phyloP scores from a whole-genome alignment of 495 filamentous ascomycete genomes.

The Xylaria castorea region DNA sequence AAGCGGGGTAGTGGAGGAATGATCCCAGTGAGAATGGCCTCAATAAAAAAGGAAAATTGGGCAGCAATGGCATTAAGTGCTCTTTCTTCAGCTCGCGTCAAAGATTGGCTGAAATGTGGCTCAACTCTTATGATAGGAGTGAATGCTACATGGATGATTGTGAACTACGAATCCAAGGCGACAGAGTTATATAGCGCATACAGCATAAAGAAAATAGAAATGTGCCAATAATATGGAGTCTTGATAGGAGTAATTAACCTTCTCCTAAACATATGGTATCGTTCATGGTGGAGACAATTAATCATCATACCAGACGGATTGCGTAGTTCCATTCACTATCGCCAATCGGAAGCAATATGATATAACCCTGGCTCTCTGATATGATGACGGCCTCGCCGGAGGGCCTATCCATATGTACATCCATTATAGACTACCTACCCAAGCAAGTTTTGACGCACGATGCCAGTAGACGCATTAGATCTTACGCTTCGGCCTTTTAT shows the following conservation, averaged over 20 bases:
- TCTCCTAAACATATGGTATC: background rate
- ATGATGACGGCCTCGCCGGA: background rate
- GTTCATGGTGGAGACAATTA: conserved; percentile 10
- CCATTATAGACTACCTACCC: background rate
- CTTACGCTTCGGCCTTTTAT: background rate
- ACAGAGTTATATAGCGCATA: background rate
- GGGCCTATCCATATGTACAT: background rate
- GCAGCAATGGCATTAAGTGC: background rate
- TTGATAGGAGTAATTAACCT: background rate
- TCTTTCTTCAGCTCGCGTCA: background rate
- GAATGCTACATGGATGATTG: background rate
- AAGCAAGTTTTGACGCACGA: background rate
- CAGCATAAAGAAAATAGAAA: background rate
- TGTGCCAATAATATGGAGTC: background rate
- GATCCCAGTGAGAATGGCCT: background rate
- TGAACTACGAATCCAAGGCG: background rate
- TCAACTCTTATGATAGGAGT: background rate
- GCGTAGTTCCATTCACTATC: background rate
- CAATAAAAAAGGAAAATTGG: background rate
- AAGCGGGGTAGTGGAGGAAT: conserved; percentile 10
- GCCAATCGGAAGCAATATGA: background rate
- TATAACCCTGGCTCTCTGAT: background rate
- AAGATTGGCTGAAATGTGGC: background rate
- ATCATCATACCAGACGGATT: background rate
- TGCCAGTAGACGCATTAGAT: background rate